A percentile compares a stretch with the other conserved stretches of the same genome.
Conservation (phyloP, 2,329 filamentous ascomycete genomes). For the Fusarium pseudocircinatum region DNA sequence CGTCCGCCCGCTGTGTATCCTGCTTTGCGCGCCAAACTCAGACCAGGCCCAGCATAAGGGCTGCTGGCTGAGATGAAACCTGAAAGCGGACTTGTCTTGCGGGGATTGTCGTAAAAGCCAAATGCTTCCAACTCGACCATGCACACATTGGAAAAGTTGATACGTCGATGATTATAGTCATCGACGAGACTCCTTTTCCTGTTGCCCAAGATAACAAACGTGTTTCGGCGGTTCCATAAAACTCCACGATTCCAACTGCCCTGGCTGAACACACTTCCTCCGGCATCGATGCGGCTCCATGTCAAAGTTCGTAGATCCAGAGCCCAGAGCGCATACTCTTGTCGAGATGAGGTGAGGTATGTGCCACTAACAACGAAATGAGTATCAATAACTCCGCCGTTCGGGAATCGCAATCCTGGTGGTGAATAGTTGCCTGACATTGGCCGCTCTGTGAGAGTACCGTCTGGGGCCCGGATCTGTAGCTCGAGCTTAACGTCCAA, state of each 20-base stretch:
- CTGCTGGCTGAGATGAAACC: constrained; percentile 86
- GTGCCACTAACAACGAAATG: constrained; percentile 98
- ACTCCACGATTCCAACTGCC: constrained; percentile 98
- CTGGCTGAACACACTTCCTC: constrained; percentile 92
- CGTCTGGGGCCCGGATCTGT: constrained; percentile 86
- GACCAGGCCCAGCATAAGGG: constrained; percentile 67
- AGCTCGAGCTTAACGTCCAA: constrained; percentile 95
- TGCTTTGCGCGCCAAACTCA: constrained; percentile 67
- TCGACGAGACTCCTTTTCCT: constrained; percentile 93
- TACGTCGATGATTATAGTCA: constrained; percentile 96
- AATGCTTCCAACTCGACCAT: constrained; percentile 98
- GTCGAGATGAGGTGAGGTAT: constrained; percentile 96
- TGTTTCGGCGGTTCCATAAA: constrained; percentile 91
- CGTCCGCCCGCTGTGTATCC: constrained; percentile 78
- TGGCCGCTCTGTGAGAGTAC: constrained; percentile 82
- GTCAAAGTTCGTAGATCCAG: constrained; percentile 87
- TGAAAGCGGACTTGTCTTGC: constrained; percentile 79
- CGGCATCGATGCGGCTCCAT: constrained; percentile 96
- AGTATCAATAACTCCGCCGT: constrained; percentile 93
- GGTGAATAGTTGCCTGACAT: constrained; percentile 91
- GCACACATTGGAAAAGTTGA: constrained; percentile 97
- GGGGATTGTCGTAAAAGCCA: constrained; percentile 95
- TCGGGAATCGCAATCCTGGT: constrained; percentile 92
- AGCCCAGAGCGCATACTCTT: constrained; percentile 97
- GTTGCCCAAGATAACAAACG: constrained; percentile 95